Percentiles rank a stretch among this genome's conserved stretches.
These are phyloP conservation scores for Geotrichum aggregatum DNA, from an alignment of 1,139 yeast species.

Conservation along the genomic window DNA sequence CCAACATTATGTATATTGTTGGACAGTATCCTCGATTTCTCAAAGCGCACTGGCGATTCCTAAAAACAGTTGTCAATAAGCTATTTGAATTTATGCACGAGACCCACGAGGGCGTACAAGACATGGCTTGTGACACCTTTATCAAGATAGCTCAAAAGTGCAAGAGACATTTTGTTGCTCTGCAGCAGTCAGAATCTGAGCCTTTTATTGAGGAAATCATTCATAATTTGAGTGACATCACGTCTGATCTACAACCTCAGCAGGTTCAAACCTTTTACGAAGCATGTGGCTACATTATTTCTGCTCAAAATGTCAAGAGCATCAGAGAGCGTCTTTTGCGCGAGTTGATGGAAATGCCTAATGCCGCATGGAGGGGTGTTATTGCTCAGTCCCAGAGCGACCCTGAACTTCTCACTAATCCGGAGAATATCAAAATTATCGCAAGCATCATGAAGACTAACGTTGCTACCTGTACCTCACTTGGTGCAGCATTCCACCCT, in stretches of 20 bases:
- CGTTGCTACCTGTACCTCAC: conserved; percentile 85
- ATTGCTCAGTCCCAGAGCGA: conserved; percentile 81
- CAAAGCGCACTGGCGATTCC: conserved; percentile 96
- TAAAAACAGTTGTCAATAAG: conserved; percentile 92
- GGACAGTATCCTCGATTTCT: conserved; percentile 97
- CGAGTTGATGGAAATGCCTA: conserved; percentile 86
- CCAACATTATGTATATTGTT: conserved; percentile 97
- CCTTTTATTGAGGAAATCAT: conserved; percentile 92
- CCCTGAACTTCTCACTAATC: conserved; percentile 71
- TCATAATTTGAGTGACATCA: conserved; percentile 72
- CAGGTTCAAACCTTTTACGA: conserved; percentile 97
- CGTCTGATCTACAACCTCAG: conserved; percentile 91
- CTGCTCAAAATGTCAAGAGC: conserved; percentile 67
- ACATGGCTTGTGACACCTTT: conserved; percentile 98
- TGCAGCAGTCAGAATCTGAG: conserved; percentile 80
- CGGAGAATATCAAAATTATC: conserved; percentile 87
- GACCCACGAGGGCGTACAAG: conserved; percentile 98
- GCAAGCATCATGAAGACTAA: conserved; percentile 93
- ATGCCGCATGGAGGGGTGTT: conserved; percentile 89
- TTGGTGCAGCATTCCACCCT: conserved; percentile 87
- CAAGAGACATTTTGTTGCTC: conserved; percentile 88
- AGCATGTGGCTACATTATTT: conserved; percentile 91
- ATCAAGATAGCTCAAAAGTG: conserved; percentile 92
- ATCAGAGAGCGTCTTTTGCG: conserved; percentile 68
- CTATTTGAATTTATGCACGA: conserved; percentile 98